Evolutionary conservation across 208 protist species (phyloP).

Genomic region (Wallacemonas sp.): DNA sequence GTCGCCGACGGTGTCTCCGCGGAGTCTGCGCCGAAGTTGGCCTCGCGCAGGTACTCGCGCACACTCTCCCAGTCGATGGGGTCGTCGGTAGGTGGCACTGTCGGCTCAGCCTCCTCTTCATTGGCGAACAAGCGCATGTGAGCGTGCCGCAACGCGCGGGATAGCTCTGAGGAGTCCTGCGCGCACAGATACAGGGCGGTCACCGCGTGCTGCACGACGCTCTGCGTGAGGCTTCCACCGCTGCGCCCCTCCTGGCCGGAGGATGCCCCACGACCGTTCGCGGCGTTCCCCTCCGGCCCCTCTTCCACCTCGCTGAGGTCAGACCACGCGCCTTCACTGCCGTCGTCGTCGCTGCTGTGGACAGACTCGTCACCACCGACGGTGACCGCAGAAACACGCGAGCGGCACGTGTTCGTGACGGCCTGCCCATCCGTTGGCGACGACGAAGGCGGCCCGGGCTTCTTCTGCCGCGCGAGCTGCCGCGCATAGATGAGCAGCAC

Average conservation of each 20-base stretch:
- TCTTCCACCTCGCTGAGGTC: too few relatives aligned
- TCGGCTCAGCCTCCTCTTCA: background rate
- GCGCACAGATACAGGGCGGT: slow-evolving; percentile 61
- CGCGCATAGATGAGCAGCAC: background rate
- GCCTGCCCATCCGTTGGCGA: background rate
- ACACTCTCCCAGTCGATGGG: background rate
- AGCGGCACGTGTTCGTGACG: too few relatives aligned
- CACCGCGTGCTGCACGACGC: slow-evolving; percentile 57
- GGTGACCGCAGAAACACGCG: background rate
- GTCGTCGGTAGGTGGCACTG: background rate
- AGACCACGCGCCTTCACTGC: too few relatives aligned
- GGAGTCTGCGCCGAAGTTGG: slow-evolving; percentile 21
- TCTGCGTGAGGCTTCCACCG: background rate
- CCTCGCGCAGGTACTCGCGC: slow-evolving; percentile 24
- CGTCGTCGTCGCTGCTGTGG: background rate
- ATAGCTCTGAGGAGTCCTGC: slow-evolving; percentile 41
- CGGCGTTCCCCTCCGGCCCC: too few relatives aligned
- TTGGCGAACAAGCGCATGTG: background rate
- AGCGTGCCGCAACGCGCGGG: slow-evolving; percentile 16
- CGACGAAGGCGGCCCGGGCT: background rate
- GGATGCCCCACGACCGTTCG: too few relatives aligned
- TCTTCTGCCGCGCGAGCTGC: background rate
- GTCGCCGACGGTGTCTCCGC: background rate
- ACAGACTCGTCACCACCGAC: background rate
- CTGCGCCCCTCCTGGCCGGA: too few relatives aligned